Evolutionary conservation across 106 monocot genomes (phyloP), one percentile per base, ranked within the genome.

Genomic region (Acorus calamus): DNA sequence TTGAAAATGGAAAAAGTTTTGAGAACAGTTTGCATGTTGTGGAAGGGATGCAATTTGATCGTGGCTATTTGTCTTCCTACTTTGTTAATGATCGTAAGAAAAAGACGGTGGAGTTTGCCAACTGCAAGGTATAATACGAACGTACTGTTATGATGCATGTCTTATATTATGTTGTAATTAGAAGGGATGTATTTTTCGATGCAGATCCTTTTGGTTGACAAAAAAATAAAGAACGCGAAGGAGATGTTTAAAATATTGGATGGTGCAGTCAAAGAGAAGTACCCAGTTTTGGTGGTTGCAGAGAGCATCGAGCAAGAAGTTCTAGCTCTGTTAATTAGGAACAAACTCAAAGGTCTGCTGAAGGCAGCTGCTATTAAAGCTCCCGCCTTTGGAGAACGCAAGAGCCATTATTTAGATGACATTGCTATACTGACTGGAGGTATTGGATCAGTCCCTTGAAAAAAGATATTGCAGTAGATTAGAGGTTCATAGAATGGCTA

Each of bases 21-120:
- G 84, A 86, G 45, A 86, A 74, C 51, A 72, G 12, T 51, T 58
- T 94, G 44, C 66, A 82, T 46, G 71, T 80, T 61, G 75, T 83
- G 14, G 79, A 89, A 77, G 94, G 94, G 76, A 94, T 94, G 94
- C 94, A 89, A 71, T 86, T 89, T 44, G 86, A 94, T 51, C 81
- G 86, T 62, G 94, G 94, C 53, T 94, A 89, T 67, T 70, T 94
- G 44, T 94, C 93, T 43, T 83, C 93, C 46, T 86, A 86, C 66
- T 86, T 94, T 64, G 75, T 86, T 48, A 94, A 89, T 50, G 79
- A 86, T 75, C 86, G 71, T 58, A 66, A 55, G 56, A 83, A 81
- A 60, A 86, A 72, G 88, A 68, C 72, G 5, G 86, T 66, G 14
- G 93, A 89, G 66, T 86, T 81, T 62, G 74, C 68, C 12, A 71